These are phyloP conservation scores for Eucalyptus pumila DNA, from an alignment of 345 rosid species.

Conservation along the genomic window DNA sequence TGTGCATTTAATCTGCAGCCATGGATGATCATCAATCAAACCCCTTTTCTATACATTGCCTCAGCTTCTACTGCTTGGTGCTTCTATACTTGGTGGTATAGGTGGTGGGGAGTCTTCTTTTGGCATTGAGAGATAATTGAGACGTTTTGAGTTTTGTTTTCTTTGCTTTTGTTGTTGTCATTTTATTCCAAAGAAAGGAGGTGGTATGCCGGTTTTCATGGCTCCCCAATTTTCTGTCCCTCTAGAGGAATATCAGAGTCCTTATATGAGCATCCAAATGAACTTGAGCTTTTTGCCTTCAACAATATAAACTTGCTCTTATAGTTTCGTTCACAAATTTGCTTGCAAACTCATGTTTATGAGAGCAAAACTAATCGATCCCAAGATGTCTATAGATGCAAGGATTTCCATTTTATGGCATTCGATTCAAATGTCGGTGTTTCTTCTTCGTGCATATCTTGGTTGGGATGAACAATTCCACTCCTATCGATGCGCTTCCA, in stretches of 20 bases:
- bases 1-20: conserved; percentile 53
- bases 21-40: conserved; percentile 25
- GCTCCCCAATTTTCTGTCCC: conserved; percentile 5
- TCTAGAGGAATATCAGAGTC: neutral
- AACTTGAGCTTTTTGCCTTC: neutral
- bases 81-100: neutral
- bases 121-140: neutral
- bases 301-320: neutral
- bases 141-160: neutral
- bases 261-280: neutral
- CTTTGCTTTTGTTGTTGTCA: neutral
- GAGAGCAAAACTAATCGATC: neutral
- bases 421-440: neutral
- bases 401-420: neutral
- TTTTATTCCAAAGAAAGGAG: neutral
- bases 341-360: neutral
- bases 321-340: neutral
- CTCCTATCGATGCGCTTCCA: neutral
- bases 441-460: neutral
- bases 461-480: neutral
- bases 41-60: conserved; percentile 19
- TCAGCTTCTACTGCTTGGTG: conserved; percentile 1
- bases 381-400: neutral
- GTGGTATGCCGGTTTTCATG: conserved; percentile 13
- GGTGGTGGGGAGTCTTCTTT: neutral